phyloP scores from a whole-genome alignment of 805 yeast genomes.

The Saccharomycopsis synnaedendra region DNA sequence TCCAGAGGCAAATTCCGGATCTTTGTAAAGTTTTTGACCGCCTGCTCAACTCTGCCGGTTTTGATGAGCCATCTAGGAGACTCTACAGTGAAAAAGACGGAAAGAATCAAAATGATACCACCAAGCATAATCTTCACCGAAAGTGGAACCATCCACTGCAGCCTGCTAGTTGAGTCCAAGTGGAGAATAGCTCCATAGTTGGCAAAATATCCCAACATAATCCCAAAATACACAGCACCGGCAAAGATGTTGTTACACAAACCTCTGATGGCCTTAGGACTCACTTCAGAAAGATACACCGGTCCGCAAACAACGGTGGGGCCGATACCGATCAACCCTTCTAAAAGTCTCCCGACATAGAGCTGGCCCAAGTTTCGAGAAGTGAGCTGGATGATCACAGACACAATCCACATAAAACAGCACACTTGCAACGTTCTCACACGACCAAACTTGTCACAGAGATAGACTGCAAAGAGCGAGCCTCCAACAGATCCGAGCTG shows the following conservation, averaged over 20 bases:
- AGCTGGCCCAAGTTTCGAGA: slow-evolving; percentile 31
- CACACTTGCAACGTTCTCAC: slow-evolving; percentile 22
- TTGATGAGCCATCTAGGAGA: slow-evolving; percentile 35
- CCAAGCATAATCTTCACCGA: slow-evolving; percentile 21
- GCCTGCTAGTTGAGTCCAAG: no score
- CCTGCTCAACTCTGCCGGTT: slow-evolving; percentile 25
- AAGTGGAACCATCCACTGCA: no score
- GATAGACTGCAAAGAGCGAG: slow-evolving; percentile 33
- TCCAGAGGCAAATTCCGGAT: slow-evolving; percentile 28
- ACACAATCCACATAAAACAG: slow-evolving; percentile 31
- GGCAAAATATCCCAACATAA: slow-evolving; percentile 36
- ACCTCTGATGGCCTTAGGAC: slow-evolving; percentile 36
- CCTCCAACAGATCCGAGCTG: slow-evolving; percentile 48
- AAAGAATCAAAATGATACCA: slow-evolving; percentile 29
- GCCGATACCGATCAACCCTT: slow-evolving; percentile 42
- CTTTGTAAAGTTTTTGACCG: slow-evolving; percentile 25
- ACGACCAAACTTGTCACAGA: slow-evolving; percentile 44
- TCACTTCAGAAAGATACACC: slow-evolving; percentile 32
- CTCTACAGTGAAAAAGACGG: slow-evolving; percentile 30
- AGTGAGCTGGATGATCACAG: background rate
- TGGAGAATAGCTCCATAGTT: slow-evolving; percentile 23
- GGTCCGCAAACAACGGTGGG: slow-evolving; percentile 33
- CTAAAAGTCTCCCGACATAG: slow-evolving; percentile 40
- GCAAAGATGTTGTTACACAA: slow-evolving; percentile 35
- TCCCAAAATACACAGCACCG: slow-evolving; percentile 38